Conservation (phyloP, 1,284 basidiomycete species). For the Cutaneotrichosporon sp. region DNA sequence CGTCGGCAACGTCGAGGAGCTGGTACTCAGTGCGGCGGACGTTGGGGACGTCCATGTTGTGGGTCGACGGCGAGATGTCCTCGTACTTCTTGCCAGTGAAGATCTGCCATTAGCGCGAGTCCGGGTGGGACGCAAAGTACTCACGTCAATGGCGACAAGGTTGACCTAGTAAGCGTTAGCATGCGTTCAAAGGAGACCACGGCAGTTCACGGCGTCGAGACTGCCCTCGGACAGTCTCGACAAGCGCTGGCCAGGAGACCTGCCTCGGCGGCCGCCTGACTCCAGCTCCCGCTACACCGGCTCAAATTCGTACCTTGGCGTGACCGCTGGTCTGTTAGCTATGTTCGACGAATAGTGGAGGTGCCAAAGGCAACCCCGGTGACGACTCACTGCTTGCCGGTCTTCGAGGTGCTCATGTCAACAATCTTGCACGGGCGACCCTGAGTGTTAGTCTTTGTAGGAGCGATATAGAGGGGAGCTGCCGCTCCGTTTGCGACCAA, state of each 20-base stretch:
- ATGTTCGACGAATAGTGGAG: not conserved
- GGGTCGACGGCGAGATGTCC: conserved; percentile 88
- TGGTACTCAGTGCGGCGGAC: conserved; percentile 86
- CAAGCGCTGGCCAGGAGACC: too few species aligned
- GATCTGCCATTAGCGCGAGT: conserved; percentile 57
- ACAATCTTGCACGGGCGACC: conserved; percentile 58
- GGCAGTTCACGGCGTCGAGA: too few species aligned
- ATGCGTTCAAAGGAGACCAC: too few species aligned
- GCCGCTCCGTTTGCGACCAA: not conserved
- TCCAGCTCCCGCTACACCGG: too few species aligned
- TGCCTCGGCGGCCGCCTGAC: too few species aligned
- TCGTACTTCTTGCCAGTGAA: conserved; percentile 96
- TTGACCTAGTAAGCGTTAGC: conserved; percentile 53
- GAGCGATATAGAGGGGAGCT: not conserved
- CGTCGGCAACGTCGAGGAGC: conserved; percentile 81
- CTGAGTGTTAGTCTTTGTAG: not conserved
- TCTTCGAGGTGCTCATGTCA: conserved; percentile 98
- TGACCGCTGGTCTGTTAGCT: conserved; percentile 59
- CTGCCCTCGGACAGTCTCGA: too few species aligned
- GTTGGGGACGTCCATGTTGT: conserved; percentile 87
- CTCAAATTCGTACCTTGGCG: conserved; percentile 73
- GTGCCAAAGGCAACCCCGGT: not conserved
- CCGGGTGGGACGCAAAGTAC: conserved; percentile 42
- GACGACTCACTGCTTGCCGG: conserved; percentile 58
- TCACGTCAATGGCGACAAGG: conserved; percentile 87